phyloP scores from a whole-genome alignment of 306 rosid species.

The Cucurbita ficifolia region DNA sequence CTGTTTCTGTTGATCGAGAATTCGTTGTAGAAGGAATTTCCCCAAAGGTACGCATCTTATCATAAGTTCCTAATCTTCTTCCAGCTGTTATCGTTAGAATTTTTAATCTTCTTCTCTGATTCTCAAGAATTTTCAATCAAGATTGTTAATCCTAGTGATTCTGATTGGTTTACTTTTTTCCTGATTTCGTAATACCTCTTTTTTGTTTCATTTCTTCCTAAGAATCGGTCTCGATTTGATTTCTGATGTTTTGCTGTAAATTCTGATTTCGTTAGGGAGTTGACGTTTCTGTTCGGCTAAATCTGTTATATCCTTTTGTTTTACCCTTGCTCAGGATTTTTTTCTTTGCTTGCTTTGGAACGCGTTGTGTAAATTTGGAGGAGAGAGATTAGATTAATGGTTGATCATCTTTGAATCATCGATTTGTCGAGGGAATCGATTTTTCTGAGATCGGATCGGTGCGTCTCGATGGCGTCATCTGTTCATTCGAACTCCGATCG shows the following conservation, averaged over 20 bases:
- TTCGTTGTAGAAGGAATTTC: not conserved
- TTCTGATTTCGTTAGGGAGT: not conserved
- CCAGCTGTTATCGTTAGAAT: no score
- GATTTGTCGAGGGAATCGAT: not conserved
- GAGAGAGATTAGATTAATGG: not conserved
- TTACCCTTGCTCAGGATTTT: not conserved
- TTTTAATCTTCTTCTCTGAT: not conserved
- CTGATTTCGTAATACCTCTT: not conserved
- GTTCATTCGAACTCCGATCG: conserved; percentile 42
- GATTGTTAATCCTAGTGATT: not conserved
- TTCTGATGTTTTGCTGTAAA: not conserved
- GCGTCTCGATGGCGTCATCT: conserved; percentile 33
- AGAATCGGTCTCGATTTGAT: not conserved
- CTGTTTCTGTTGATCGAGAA: no score
- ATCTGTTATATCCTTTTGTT: not conserved
- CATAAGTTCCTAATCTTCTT: not conserved
- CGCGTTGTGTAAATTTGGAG: not conserved
- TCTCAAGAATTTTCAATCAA: not conserved
- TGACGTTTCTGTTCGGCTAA: not conserved
- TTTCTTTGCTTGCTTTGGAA: not conserved
- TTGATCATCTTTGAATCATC: not conserved
- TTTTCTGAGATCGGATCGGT: conserved; percentile 10
- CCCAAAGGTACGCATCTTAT: not conserved
- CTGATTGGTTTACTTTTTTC: not conserved
- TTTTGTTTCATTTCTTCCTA: no score